Percentiles rank a stretch among this genome's conserved stretches.
These are phyloP conservation scores for Pseudogymnoascus verrucosus DNA, from an alignment of 2,329 filamentous ascomycete species.

Conservation along the genomic window DNA sequence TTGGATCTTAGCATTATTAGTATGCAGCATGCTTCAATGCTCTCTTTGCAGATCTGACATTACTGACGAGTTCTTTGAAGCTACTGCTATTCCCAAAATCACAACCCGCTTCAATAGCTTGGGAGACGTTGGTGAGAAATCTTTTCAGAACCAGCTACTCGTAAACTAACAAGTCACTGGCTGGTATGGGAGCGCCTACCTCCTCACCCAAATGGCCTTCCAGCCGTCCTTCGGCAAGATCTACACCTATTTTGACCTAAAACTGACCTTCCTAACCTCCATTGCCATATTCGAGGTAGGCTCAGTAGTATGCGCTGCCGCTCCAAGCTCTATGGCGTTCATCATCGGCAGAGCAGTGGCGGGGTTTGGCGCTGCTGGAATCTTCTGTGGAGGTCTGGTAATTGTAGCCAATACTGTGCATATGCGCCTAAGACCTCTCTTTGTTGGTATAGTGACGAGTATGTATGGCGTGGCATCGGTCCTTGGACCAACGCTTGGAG, in stretches of 20 bases:
- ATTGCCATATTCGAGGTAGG: conserved; percentile 27
- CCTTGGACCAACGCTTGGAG: conserved; percentile 30
- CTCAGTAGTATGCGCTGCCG: conserved; percentile 23
- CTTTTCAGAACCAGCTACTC: not conserved
- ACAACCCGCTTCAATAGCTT: conserved; percentile 19
- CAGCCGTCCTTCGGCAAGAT: conserved; percentile 21
- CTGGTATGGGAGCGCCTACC: conserved; percentile 33
- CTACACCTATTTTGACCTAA: conserved; percentile 24
- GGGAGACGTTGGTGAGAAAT: conserved; percentile 13
- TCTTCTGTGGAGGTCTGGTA: conserved; percentile 26
- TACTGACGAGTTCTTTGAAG: not conserved
- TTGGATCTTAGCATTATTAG: conserved; percentile 28
- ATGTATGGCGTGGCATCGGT: conserved; percentile 22
- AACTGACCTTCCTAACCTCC: conserved; percentile 21
- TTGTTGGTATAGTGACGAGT: conserved; percentile 17
- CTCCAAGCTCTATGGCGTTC: conserved; percentile 24
- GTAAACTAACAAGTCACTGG: not conserved
- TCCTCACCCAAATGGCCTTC: conserved; percentile 24
- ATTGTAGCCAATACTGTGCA: conserved; percentile 23
- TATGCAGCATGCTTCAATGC: not conserved
- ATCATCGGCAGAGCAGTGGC: conserved; percentile 27
- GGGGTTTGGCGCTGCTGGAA: conserved; percentile 23
- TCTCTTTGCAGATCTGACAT: too few relatives aligned
- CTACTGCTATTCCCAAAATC: conserved; percentile 17
- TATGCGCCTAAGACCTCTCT: conserved; percentile 17